These are phyloP conservation scores for Boletales sp. DNA, from an alignment of 768 basidiomycete genomes.

Conservation along the genomic window DNA sequence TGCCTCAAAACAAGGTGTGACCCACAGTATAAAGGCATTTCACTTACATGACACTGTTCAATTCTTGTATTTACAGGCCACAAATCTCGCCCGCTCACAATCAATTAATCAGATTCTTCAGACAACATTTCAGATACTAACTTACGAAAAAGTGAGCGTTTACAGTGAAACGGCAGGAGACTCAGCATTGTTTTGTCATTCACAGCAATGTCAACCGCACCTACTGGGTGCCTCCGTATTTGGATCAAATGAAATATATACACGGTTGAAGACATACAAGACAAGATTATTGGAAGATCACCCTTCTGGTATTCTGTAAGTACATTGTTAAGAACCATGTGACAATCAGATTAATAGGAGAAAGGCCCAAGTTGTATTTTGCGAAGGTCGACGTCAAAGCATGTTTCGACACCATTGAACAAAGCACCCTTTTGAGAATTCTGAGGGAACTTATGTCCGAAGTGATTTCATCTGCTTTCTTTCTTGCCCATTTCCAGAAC, in stretches of 20 bases:
- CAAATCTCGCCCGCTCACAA: slow-evolving; percentile 32
- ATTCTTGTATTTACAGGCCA: slow-evolving; percentile 25
- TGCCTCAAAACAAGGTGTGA: slow-evolving; percentile 31
- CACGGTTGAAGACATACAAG: slow-evolving; percentile 71
- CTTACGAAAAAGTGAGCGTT: slow-evolving; percentile 71
- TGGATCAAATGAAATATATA: slow-evolving; percentile 78
- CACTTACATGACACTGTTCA: background rate
- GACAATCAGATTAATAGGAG: background rate
- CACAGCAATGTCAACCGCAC: slow-evolving; percentile 57
- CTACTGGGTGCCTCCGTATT: slow-evolving; percentile 81
- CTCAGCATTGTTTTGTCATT: background rate
- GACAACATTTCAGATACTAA: slow-evolving; percentile 81
- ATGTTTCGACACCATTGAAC: slow-evolving; percentile 96
- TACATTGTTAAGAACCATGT: background rate
- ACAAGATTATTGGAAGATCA: slow-evolving; percentile 36
- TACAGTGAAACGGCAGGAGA: background rate
- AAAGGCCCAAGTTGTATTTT: slow-evolving; percentile 86
- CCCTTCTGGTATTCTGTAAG: slow-evolving; percentile 51
- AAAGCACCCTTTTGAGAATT: slow-evolving; percentile 77
- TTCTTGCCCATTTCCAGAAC: background rate
- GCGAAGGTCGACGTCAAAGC: slow-evolving; percentile 96
- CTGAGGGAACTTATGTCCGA: slow-evolving; percentile 70
- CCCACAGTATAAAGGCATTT: background rate
- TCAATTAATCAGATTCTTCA: slow-evolving; percentile 90
- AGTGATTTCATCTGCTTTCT: slow-evolving; percentile 34